phyloP scores from a whole-genome alignment of 148 eudicot species.

The Nepenthes gracilis region DNA sequence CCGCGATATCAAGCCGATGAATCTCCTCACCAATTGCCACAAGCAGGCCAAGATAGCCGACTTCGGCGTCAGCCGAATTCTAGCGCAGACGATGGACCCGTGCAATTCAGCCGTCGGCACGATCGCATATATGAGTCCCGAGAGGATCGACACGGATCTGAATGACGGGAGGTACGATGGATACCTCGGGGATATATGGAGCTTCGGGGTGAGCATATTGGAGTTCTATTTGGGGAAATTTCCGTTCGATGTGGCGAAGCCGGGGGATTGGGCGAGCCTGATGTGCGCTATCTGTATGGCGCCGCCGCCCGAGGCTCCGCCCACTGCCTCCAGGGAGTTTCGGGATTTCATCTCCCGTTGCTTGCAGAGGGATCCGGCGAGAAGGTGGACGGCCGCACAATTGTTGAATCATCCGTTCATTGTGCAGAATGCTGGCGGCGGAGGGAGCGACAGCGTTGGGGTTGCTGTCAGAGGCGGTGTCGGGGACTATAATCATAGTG shows the following conservation, averaged over 20 bases:
- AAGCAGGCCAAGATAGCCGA: conserved; percentile 1
- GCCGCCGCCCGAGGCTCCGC: background rate
- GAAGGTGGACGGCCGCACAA: background rate
- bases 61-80: background rate
- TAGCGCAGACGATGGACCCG: background rate
- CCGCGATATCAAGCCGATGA: background rate
- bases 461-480: background rate
- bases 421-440: background rate
- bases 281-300: background rate
- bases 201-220: background rate
- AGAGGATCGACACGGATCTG: background rate
- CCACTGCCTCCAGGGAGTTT: background rate
- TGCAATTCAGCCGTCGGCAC: background rate
- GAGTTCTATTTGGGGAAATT: background rate
- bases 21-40: background rate
- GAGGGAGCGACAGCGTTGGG: background rate
- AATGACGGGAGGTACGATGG: background rate
- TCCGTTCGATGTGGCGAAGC: background rate
- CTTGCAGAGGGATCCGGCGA: background rate
- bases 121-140: background rate
- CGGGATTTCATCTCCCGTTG: background rate
- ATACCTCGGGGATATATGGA: background rate
- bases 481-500: background rate
- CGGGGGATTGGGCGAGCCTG: background rate
- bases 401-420: conserved; percentile 1